Evolutionary conservation across 192 early-diverging fungal species (phyloP).

Genomic region (Kickxella alabastrina): DNA sequence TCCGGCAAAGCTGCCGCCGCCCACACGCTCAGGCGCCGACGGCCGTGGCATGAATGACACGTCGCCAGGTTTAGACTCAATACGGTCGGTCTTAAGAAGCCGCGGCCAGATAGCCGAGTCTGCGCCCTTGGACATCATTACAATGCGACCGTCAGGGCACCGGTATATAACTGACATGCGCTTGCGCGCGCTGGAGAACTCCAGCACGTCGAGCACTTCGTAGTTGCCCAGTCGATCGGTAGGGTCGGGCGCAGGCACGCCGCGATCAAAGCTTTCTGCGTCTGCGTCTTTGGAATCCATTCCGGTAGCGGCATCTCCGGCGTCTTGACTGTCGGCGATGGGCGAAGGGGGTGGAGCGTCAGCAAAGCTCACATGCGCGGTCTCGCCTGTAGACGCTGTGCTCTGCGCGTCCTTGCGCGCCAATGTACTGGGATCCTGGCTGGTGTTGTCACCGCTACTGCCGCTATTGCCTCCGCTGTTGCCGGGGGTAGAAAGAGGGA

Average conservation of each 20-base stretch:
- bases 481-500: neutral
- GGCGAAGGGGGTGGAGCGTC: neutral
- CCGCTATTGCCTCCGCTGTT: neutral
- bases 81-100: slow-evolving; percentile 19
- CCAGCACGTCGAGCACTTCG: slow-evolving; percentile 69
- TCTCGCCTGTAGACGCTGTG: neutral
- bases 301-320: neutral
- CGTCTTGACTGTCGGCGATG: neutral
- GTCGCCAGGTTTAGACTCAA: slow-evolving; percentile 22
- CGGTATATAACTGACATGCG: slow-evolving; percentile 81
- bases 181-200: slow-evolving; percentile 85
- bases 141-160: slow-evolving; percentile 68
- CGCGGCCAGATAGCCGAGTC: slow-evolving; percentile 81
- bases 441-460: no score
- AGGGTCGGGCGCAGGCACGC: slow-evolving; percentile 38
- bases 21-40: slow-evolving; percentile 3
- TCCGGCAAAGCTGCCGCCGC: neutral
- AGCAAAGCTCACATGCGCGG: neutral
- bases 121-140: slow-evolving; percentile 85
- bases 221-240: slow-evolving; percentile 44
- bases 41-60: slow-evolving; percentile 30
- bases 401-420: neutral
- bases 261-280: slow-evolving; percentile 57
- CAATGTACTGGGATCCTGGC: no score
- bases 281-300: neutral